Evolutionary conservation across 805 yeast species (phyloP).

Genomic region (Candida peoriensis): DNA sequence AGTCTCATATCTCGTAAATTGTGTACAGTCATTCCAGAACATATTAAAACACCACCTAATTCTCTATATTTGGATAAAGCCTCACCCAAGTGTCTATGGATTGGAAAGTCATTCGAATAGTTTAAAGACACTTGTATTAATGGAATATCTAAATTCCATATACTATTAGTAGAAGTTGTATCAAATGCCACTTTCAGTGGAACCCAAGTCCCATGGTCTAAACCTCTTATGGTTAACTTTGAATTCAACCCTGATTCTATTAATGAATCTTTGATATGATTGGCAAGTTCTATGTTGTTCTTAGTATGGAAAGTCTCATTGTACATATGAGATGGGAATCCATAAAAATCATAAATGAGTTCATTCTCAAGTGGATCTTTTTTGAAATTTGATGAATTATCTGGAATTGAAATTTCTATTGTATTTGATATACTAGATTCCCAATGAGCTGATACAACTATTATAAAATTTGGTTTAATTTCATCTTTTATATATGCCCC

Average conservation of each 20-base stretch:
- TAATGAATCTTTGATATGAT: conserved; percentile 38
- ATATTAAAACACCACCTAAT: conserved; percentile 47
- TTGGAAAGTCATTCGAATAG: conserved; percentile 31
- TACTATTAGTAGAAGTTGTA: conserved; percentile 23
- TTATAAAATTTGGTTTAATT: conserved; percentile 59
- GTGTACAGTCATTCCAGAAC: conserved; percentile 80
- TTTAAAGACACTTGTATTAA: conserved; percentile 37
- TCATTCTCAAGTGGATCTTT: conserved; percentile 37
- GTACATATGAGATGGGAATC: conserved; percentile 65
- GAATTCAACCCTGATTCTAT: conserved; percentile 38
- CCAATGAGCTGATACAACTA: conserved; percentile 79
- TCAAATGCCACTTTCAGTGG: conserved; percentile 71
- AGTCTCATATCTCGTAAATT: conserved; percentile 54
- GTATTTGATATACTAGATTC: conserved; percentile 39
- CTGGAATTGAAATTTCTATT: conserved; percentile 47
- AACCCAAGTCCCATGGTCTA: conserved; percentile 84
- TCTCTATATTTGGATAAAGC: conserved; percentile 46
- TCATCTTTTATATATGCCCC: conserved; percentile 46
- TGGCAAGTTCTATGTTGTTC: conserved; percentile 38
- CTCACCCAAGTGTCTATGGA: conserved; percentile 52
- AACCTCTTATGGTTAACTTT: conserved; percentile 49
- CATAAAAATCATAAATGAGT: conserved; percentile 69
- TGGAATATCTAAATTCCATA: conserved; percentile 31
- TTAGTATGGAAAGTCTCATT: conserved; percentile 53
- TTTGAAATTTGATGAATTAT: background rate